Conservation (phyloP, 2,329 filamentous ascomycete species). For the Plectosphaerella cucumerina region DNA sequence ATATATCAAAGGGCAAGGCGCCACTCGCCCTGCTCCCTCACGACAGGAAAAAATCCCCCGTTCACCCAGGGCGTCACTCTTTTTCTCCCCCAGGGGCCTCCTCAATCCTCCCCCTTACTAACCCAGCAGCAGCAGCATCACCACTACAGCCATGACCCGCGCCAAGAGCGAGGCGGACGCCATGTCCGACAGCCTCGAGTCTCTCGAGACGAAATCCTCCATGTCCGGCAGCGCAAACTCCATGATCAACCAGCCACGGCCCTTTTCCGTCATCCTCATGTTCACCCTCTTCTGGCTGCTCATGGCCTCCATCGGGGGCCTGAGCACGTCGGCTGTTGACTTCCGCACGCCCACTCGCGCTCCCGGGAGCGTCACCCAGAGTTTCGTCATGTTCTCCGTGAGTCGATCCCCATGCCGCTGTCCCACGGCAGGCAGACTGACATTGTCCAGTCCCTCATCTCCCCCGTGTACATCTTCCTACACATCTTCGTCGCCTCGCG, state of each 20-base stretch:
- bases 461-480: slow-evolving; percentile 23
- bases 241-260: slow-evolving; percentile 9
- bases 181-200: slow-evolving; percentile 8
- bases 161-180: background rate
- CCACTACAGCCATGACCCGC: background rate
- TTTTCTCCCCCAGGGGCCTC: background rate
- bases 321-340: slow-evolving; percentile 11
- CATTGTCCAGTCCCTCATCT: slow-evolving; percentile 19
- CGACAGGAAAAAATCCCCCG: background rate
- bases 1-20: background rate
- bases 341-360: slow-evolving; percentile 7
- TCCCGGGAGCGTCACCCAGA: slow-evolving; percentile 10
- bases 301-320: slow-evolving; percentile 9
- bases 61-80: background rate
- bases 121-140: background rate
- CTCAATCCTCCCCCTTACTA: too few species aligned
- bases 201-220: slow-evolving; percentile 12
- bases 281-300: slow-evolving; percentile 8
- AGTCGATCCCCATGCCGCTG: background rate
- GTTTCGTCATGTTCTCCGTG: slow-evolving; percentile 13
- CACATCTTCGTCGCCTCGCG: slow-evolving; percentile 21
- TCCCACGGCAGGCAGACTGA: background rate
- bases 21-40: background rate
- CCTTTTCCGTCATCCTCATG: slow-evolving; percentile 8
- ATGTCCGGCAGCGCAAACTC: slow-evolving; percentile 12